phyloP scores from a whole-genome alignment of 2,329 filamentous ascomycete genomes.

The Neoscytalidium dimidiatum region DNA sequence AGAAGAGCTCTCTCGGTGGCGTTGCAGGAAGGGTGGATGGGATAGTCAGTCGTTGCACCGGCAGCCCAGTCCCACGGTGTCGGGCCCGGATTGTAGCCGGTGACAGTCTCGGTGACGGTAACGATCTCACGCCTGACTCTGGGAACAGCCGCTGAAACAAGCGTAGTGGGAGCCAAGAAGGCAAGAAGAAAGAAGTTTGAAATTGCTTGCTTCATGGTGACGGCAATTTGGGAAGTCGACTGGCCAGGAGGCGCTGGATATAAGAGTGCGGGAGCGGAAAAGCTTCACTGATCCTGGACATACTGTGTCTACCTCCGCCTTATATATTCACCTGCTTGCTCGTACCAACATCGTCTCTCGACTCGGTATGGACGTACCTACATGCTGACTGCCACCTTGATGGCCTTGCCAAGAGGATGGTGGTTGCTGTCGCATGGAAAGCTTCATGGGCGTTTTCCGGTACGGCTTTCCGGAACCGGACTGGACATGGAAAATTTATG shows the following conservation, averaged over 20 bases:
- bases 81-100: slow-evolving; percentile 24
- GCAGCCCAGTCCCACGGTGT: slow-evolving; percentile 32
- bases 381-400: neutral
- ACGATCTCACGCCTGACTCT: slow-evolving; percentile 8
- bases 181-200: neutral
- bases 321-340: neutral
- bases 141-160: neutral
- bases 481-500: neutral
- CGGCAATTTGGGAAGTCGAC: neutral
- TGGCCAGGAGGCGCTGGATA: neutral
- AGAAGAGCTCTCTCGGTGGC: slow-evolving; percentile 61
- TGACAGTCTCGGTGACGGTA: slow-evolving; percentile 28
- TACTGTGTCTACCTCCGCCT: neutral
- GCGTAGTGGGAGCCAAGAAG: neutral
- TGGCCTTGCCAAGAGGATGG: neutral
- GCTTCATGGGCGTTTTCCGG: neutral
- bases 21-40: slow-evolving; percentile 69
- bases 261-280: neutral
- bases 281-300: neutral
- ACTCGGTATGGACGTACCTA: neutral
- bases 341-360: neutral
- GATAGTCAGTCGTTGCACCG: slow-evolving; percentile 44
- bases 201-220: slow-evolving; percentile 7
- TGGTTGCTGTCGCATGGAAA: neutral
- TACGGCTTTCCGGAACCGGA: neutral